Percentiles rank a stretch among this genome's conserved stretches.
These are phyloP conservation scores for Linnemannia elongata DNA, from an alignment of 192 early-diverging fungal species.

Conservation along the genomic window DNA sequence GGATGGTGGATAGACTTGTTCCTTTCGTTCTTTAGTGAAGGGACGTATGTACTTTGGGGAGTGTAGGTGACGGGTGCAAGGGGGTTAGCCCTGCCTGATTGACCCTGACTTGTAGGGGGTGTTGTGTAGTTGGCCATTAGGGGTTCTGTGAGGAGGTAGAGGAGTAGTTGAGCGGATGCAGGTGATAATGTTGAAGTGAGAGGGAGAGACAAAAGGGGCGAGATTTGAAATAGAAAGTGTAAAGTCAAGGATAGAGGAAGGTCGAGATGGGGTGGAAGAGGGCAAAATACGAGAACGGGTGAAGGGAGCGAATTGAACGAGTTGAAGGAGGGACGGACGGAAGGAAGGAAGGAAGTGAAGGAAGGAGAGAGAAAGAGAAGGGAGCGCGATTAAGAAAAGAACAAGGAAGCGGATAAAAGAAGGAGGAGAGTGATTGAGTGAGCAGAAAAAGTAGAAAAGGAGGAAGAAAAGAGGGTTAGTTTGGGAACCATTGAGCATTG, in stretches of 20 bases:
- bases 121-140: constrained; percentile 44
- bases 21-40: constrained; percentile 23
- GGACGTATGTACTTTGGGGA: constrained; percentile 38
- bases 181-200: not conserved
- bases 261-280: not conserved
- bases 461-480: constrained; percentile 1
- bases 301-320: not conserved
- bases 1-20: constrained; percentile 17
- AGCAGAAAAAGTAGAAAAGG: not conserved
- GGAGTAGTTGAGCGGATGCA: not conserved
- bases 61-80: constrained; percentile 45
- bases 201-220: not conserved
- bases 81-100: constrained; percentile 27
- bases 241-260: not conserved
- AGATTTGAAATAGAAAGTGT: not conserved
- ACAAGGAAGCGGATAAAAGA: not conserved
- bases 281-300: not conserved
- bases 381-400: not conserved
- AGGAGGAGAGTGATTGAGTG: not conserved
- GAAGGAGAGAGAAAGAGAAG: not conserved
- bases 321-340: no score
- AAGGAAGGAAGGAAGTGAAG: not conserved
- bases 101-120: constrained; percentile 19
- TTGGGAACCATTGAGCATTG: constrained; percentile 1
- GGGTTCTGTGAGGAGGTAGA: not conserved